These are phyloP conservation scores for Boletus rex-veris DNA, from an alignment of 768 basidiomycete species.

Conservation along the genomic window DNA sequence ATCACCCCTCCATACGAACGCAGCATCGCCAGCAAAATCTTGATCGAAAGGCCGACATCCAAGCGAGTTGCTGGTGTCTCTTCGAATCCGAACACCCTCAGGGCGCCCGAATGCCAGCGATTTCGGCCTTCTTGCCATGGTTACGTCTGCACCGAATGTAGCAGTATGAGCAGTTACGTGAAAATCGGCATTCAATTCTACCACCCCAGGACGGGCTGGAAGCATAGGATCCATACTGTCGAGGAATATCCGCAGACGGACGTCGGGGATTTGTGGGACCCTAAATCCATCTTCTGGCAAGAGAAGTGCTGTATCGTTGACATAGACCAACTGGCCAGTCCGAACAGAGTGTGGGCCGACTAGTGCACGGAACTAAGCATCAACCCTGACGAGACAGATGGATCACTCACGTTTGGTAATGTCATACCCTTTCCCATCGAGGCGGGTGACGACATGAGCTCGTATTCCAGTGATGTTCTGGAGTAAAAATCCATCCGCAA, in stretches of 20 bases:
- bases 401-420: slow-evolving; percentile 67
- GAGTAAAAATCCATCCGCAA: slow-evolving; percentile 69
- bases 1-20: slow-evolving; percentile 70
- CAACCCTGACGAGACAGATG: background rate
- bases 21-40: slow-evolving; percentile 45
- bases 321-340: slow-evolving; percentile 76
- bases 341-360: slow-evolving; percentile 81
- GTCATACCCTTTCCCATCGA: slow-evolving; percentile 86
- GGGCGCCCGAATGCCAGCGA: slow-evolving; percentile 45
- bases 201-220: slow-evolving; percentile 37
- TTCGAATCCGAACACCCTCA: slow-evolving; percentile 54
- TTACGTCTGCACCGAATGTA: slow-evolving; percentile 66
- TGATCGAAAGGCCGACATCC: slow-evolving; percentile 60
- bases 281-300: slow-evolving; percentile 29
- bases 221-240: slow-evolving; percentile 48
- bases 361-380: slow-evolving; percentile 29
- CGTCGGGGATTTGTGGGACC: slow-evolving; percentile 33
- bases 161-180: slow-evolving; percentile 60
- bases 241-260: slow-evolving; percentile 59
- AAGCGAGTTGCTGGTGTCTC: slow-evolving; percentile 47
- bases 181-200: slow-evolving; percentile 42
- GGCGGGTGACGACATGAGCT: slow-evolving; percentile 68
- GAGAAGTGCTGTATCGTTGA: slow-evolving; percentile 62
- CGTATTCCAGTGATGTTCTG: slow-evolving; percentile 78
- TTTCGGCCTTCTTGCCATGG: slow-evolving; percentile 22